Evolutionary conservation across 2,329 filamentous ascomycete species (phyloP).

Genomic region (Aspergillus sp.): DNA sequence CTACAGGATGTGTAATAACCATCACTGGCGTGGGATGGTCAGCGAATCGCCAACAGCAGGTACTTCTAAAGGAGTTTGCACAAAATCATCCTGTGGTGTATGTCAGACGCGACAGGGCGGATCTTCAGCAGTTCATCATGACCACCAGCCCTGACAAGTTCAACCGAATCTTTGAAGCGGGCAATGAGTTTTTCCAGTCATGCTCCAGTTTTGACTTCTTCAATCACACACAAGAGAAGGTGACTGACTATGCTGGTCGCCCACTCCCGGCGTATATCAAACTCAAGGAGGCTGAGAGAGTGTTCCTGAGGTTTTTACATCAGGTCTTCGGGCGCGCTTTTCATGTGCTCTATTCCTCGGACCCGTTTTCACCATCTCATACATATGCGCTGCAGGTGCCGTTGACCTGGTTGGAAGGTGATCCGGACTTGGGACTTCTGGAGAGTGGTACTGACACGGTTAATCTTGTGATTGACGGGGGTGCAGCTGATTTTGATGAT

Average conservation of each 20-base stretch:
- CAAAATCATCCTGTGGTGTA: slow-evolving; percentile 67
- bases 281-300: background rate
- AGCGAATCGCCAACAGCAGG: slow-evolving; percentile 50
- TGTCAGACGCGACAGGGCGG: slow-evolving; percentile 51
- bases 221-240: background rate
- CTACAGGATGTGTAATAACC: slow-evolving; percentile 61
- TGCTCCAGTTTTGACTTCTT: slow-evolving; percentile 24
- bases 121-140: slow-evolving; percentile 15
- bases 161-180: slow-evolving; percentile 15
- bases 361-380: background rate
- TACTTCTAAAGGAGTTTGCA: slow-evolving; percentile 60
- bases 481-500: background rate
- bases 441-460: background rate
- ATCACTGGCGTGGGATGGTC: slow-evolving; percentile 68
- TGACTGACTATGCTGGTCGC: background rate
- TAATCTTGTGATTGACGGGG: background rate
- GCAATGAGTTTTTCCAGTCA: slow-evolving; percentile 38
- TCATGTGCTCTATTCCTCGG: background rate
- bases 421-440: background rate
- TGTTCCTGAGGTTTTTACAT: background rate
- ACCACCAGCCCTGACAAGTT: slow-evolving; percentile 28
- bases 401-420: background rate
- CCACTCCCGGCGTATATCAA: background rate
- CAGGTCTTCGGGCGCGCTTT: background rate
- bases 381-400: background rate